phyloP scores from a whole-genome alignment of 2,329 filamentous ascomycete species.

The Aureobasidium pullulans region DNA sequence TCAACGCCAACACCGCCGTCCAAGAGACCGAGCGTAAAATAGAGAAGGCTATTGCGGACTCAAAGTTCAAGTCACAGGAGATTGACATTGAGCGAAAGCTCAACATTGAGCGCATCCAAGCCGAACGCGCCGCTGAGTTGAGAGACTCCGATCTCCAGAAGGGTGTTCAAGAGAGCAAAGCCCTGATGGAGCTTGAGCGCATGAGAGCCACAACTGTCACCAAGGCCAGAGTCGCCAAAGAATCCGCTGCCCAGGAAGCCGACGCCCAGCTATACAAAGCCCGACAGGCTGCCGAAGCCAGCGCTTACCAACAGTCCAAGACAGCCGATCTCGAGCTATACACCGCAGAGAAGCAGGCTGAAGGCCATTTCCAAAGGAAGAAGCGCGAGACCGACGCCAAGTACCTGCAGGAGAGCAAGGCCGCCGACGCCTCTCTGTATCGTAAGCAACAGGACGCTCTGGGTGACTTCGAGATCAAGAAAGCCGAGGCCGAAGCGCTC shows the following conservation, averaged over 20 bases:
- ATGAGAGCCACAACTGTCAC: constrained; percentile 71
- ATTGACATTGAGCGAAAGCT: constrained; percentile 67
- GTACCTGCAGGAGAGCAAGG: constrained; percentile 28
- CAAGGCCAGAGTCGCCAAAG: constrained; percentile 62
- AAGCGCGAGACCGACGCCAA: constrained; percentile 29
- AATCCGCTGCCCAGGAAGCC: constrained; percentile 61
- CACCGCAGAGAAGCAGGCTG: constrained; percentile 44
- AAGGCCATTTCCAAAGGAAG: constrained; percentile 49
- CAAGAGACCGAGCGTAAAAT: constrained; percentile 78
- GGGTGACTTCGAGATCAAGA: constrained; percentile 32
- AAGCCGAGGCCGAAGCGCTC: constrained; percentile 52
- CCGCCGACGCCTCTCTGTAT: constrained; percentile 42
- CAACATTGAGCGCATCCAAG: constrained; percentile 67
- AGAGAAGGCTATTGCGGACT: constrained; percentile 72
- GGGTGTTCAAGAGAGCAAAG: constrained; percentile 69
- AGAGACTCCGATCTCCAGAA: constrained; percentile 75
- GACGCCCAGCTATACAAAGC: constrained; percentile 49
- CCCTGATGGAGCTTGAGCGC: constrained; percentile 71
- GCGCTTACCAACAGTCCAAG: constrained; percentile 54
- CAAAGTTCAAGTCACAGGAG: constrained; percentile 64
- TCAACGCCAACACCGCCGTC: constrained; percentile 77
- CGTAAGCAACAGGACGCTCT: constrained; percentile 36
- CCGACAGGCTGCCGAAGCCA: constrained; percentile 37
- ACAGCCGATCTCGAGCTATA: constrained; percentile 48
- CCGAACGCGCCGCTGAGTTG: constrained; percentile 63